Conservation (phyloP, 2,329 filamentous ascomycete genomes). For the Chrysoporthe deuterocubensis region DNA sequence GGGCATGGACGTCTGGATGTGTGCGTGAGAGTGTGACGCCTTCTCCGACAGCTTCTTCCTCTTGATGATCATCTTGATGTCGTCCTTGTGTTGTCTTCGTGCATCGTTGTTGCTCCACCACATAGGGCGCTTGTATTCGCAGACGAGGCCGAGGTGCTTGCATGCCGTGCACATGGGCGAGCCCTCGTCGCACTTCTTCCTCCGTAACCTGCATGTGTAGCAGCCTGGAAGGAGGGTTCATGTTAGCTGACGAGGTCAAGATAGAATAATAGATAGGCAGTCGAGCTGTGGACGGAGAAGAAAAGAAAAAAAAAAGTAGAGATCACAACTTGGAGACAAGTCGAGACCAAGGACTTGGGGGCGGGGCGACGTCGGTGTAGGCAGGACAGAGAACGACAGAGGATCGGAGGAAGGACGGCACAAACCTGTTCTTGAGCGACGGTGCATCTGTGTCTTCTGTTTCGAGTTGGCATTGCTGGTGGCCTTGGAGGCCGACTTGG, state of each 20-base stretch:
- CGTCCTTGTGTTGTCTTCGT: slow-evolving; percentile 84
- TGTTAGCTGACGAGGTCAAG: slow-evolving; percentile 38
- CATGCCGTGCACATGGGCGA: slow-evolving; percentile 66
- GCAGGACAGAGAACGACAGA: slow-evolving; percentile 15
- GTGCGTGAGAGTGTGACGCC: slow-evolving; percentile 54
- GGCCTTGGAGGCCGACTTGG: slow-evolving; percentile 61
- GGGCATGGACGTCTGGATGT: slow-evolving; percentile 58
- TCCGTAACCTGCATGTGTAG: slow-evolving; percentile 69
- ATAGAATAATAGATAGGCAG: slow-evolving; percentile 2
- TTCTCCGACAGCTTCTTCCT: slow-evolving; percentile 93
- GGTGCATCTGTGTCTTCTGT: slow-evolving; percentile 84
- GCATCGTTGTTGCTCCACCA: slow-evolving; percentile 98
- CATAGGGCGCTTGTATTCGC: slow-evolving; percentile 94
- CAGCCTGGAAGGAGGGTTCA: slow-evolving; percentile 51
- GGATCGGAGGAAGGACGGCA: slow-evolving; percentile 37
- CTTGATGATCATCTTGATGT: slow-evolving; percentile 98
- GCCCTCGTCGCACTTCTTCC: slow-evolving; percentile 73
- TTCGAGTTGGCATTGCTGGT: slow-evolving; percentile 59
- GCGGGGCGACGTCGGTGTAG: slow-evolving; percentile 5
- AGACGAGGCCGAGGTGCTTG: slow-evolving; percentile 78
- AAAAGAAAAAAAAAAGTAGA: slow-evolving; percentile 31
- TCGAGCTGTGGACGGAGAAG: slow-evolving; percentile 8
- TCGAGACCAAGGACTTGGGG: slow-evolving; percentile 19
- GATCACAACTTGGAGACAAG: slow-evolving; percentile 31
- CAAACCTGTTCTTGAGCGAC: slow-evolving; percentile 92